Evolutionary conservation across 2,329 filamentous ascomycete genomes (phyloP), one percentile per base, ranked within the genome.

Genomic region (Cercospora nicotianae): DNA sequence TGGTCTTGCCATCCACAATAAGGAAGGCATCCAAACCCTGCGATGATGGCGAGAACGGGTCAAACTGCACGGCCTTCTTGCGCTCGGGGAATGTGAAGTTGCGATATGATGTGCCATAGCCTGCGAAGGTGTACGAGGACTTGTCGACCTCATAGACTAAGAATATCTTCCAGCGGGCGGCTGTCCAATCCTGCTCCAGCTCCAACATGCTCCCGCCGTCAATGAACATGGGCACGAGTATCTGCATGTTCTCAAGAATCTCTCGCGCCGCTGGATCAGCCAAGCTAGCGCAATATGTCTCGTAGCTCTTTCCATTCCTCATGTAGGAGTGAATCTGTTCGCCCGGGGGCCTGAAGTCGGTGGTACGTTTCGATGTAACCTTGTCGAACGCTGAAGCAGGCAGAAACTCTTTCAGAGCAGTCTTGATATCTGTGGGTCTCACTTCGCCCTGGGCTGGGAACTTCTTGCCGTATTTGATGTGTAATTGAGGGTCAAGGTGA

Each of bases 121-220:
- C 95, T 39, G 92, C 89, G 72, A 99, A 92, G 2, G 88, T 87
- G 78, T 97, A 97, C n/a, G 86, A 82, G 13, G 83, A 85, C 3
- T 73, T 63, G 58, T 78, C 74, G 28, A 75, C 64, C 30, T 75
- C 72, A 30, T 79, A 81, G 65, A 97, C 83, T 73, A 97, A 89
- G 81, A 93, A 98, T n/a, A 98, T 82, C 0, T 91, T 93, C 95
- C 95, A 99, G 74, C 94, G 87, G 69, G 93, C 87, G 20, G 90
- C 80, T 0, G 88, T 89, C 84, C 88, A 90, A 69, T 94, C 90
- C 0, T 90, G 86, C 45, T 93, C 88, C 2, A 90, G 82, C 16
- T 87, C 87, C 57, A 97, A 89, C 42, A 88, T 88, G 4, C 88
- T 91, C n/a, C 94, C 95, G 30, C 92, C 95, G 79, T 99, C 96